Base-by-base conservation (phyloP, 352 stramenopile species). In the Phytophthora chlamydospora region DNA sequence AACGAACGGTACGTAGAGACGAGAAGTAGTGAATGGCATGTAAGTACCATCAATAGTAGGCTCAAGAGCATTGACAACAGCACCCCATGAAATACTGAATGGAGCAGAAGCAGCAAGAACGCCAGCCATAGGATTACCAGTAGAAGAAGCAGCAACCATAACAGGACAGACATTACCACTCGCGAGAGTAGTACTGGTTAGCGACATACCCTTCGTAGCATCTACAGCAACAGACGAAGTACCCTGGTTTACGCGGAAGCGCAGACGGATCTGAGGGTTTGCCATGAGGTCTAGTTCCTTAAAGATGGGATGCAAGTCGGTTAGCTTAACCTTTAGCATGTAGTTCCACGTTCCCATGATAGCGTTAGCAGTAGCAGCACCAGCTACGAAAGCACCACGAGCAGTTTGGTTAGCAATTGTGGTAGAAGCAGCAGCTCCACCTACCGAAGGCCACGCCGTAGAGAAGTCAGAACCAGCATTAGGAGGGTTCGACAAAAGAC, bases 11-110 rank as follows among this genome's bases (percentile, higher is more conserved):
- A 62, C 52, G 16, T 60, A 60, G 1, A 60, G 32, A 46, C 41
- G 52, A 44, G 41, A 7, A 0, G 52, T 60, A 0, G 52, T 59
- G 32, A 60, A 60, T 12, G 52, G 52, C 16, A 60, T 39, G 41
- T 51, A 51, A 17, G 52, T 51, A 19, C 29, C 17, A 51, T 51
- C 52, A 46, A 60, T 46, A 9, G 33, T 51, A 17, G 52, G 52
- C 13, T 60, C 52, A 44, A 52, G 52, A 0, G 17, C 6, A 31
- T 60, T 60, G 8, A 45, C 21, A 32, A 59, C 21, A 8, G 40
- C 51, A 19, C 51, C 51, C 51, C 51, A 59, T 31, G 41, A 8
- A 59, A 59, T 13, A 0, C 10, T 45, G 11, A 59, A 42, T 4
- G 4, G 2, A 48, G 27, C 38, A 49, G 39, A 32, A 35, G 14